Conservation (phyloP, 169 alveolate species). For the Miamiensis avidus region DNA sequence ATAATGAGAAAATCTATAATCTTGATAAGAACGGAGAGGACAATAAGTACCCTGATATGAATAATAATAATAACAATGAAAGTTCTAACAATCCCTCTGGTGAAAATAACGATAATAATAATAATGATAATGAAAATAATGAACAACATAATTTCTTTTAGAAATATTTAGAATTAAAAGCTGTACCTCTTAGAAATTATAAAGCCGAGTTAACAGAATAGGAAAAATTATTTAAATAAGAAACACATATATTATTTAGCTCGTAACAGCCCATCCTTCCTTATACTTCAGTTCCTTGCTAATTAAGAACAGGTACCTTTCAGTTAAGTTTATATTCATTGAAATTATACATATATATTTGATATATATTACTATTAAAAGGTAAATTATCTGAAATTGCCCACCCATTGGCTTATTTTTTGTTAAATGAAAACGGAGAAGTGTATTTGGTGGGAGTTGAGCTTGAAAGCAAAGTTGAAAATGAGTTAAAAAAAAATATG, state of each 20-base stretch:
- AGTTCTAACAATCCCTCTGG: neutral
- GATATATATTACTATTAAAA: neutral
- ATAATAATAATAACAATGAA: too few species aligned
- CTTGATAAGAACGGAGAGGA: neutral
- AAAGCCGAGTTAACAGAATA: slow-evolving; percentile 23
- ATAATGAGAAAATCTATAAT: too few species aligned
- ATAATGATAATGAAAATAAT: too few species aligned
- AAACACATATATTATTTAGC: slow-evolving; percentile 11
- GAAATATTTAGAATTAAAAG: neutral
- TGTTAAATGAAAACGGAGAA: slow-evolving; percentile 33
- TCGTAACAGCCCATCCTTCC: slow-evolving; percentile 40
- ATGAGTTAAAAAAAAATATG: slow-evolving; percentile 10
- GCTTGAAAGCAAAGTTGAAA: slow-evolving; percentile 25
- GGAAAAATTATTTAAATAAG: neutral
- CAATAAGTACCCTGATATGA: neutral
- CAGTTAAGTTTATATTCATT: too few species aligned
- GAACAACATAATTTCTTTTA: neutral
- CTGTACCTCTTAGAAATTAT: slow-evolving; percentile 22
- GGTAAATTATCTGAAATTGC: slow-evolving; percentile 32
- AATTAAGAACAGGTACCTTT: slow-evolving; percentile 27
- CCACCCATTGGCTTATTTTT: slow-evolving; percentile 24
- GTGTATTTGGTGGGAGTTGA: slow-evolving; percentile 32
- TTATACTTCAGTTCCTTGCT: slow-evolving; percentile 27
- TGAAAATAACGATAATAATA: neutral
- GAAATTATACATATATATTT: neutral